These are phyloP conservation scores for Agapanthus africanus DNA, from an alignment of 106 monocot genomes.

Conservation along the genomic window DNA sequence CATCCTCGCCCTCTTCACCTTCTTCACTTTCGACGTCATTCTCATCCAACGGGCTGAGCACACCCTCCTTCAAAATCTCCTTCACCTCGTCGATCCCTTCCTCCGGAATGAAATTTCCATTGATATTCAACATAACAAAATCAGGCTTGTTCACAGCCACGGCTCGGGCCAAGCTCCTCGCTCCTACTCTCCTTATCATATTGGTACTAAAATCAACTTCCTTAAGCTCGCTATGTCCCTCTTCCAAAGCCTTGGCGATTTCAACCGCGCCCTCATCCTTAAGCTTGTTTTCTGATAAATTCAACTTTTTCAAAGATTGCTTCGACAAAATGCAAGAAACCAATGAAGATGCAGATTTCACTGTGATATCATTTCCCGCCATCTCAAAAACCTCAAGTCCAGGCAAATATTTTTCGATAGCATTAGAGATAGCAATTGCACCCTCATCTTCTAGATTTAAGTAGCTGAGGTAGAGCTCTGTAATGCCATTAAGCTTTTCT, in stretches of 20 bases:
- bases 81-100: conserved; percentile 94
- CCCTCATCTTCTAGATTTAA: conserved; percentile 83
- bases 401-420: conserved; percentile 38
- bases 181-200: conserved; percentile 63
- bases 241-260: conserved; percentile 52
- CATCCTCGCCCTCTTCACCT: conserved; percentile 1
- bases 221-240: conserved; percentile 34
- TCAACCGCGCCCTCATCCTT: conserved; percentile 74
- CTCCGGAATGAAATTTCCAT: conserved; percentile 78
- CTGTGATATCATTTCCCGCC: conserved; percentile 78
- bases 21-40: conserved; percentile 66
- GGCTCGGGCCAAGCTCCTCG: conserved; percentile 59
- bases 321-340: conserved; percentile 32
- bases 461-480: conserved; percentile 72
- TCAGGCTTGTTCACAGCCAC: conserved; percentile 44
- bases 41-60: conserved; percentile 85
- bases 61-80: conserved; percentile 57
- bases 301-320: conserved; percentile 50
- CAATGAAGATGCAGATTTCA: conserved; percentile 29
- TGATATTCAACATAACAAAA: conserved; percentile 65
- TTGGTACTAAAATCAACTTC: conserved; percentile 83
- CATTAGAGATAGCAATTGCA: conserved; percentile 40
- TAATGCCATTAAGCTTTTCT: conserved; percentile 36
- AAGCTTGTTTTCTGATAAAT: conserved; percentile 79
- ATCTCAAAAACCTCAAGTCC: conserved; percentile 62